Conservation (phyloP, 352 stramenopile genomes). For the Phytophthora cryptogea region DNA sequence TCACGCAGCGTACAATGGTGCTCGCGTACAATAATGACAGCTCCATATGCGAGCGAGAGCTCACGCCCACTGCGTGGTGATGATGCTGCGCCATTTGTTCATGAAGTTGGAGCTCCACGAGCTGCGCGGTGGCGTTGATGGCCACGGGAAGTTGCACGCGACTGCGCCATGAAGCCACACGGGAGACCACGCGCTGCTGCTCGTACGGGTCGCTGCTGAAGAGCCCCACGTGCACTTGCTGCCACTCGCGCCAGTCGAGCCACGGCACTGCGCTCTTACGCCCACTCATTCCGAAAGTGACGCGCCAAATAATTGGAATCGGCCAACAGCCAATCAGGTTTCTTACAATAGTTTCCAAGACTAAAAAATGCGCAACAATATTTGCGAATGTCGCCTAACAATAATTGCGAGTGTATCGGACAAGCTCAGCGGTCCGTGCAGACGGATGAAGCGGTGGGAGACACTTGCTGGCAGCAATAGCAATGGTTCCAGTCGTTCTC, state of each 20-base stretch:
- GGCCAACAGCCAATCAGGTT: background rate
- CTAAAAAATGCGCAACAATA: conserved; percentile 6
- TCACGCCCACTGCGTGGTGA: conserved; percentile 68
- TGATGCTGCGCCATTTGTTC: conserved; percentile 69
- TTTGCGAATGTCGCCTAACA: conserved; percentile 22
- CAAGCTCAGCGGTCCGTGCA: conserved; percentile 55
- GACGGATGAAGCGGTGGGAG: conserved; percentile 62
- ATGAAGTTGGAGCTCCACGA: conserved; percentile 78
- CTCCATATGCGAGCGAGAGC: conserved; percentile 79
- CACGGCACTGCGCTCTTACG: conserved; percentile 57
- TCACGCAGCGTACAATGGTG: conserved; percentile 78
- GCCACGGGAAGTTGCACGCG: conserved; percentile 75
- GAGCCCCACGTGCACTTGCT: conserved; percentile 59
- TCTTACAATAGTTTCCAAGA: conserved; percentile 8
- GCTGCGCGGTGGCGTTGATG: conserved; percentile 75
- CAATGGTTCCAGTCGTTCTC: conserved; percentile 73
- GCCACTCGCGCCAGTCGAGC: conserved; percentile 80
- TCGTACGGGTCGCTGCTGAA: conserved; percentile 50
- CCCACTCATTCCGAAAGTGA: conserved; percentile 45
- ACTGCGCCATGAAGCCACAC: conserved; percentile 70
- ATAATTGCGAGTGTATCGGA: conserved; percentile 8
- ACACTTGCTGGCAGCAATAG: conserved; percentile 78
- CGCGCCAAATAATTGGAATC: background rate
- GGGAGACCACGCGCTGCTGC: conserved; percentile 61
- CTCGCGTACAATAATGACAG: conserved; percentile 72